phyloP scores from a whole-genome alignment of 768 basidiomycete species.

The Kwoniella heveanensis region DNA sequence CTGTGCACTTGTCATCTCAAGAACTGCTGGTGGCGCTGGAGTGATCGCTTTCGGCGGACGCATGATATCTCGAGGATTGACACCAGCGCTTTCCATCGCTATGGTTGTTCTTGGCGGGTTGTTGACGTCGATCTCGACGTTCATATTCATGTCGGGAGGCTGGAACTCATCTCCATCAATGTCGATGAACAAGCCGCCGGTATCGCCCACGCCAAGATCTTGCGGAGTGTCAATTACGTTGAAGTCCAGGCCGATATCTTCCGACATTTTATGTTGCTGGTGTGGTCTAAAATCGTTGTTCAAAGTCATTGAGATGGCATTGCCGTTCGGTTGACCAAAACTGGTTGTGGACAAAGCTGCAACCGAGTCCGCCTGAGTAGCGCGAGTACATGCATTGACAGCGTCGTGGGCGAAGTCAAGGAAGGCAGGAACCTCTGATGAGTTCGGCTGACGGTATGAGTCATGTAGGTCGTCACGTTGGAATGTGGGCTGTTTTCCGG shows the following conservation, averaged over 20 bases:
- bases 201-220: too few relatives aligned
- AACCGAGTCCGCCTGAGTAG: too few relatives aligned
- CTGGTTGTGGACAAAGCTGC: neutral
- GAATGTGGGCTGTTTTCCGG: neutral
- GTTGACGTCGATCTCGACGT: neutral
- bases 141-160: slow-evolving; percentile 6
- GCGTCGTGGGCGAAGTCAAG: neutral
- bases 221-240: too few relatives aligned
- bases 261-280: too few relatives aligned
- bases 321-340: too few relatives aligned
- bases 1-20: neutral
- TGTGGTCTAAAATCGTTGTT: too few relatives aligned
- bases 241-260: neutral
- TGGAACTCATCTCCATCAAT: slow-evolving; percentile 7
- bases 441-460: neutral
- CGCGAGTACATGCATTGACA: too few relatives aligned
- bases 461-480: neutral
- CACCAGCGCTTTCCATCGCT: neutral
- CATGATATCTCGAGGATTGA: slow-evolving; percentile 13
- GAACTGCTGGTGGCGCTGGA: neutral
- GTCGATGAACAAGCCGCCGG: slow-evolving; percentile 3
- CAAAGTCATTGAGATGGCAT: too few relatives aligned
- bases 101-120: neutral
- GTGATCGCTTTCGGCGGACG: neutral
- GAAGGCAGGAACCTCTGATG: neutral